Evolutionary conservation across 139 green algal species (phyloP), one percentile per base, ranked within the genome.

Genomic region (Picochlorum sp.): DNA sequence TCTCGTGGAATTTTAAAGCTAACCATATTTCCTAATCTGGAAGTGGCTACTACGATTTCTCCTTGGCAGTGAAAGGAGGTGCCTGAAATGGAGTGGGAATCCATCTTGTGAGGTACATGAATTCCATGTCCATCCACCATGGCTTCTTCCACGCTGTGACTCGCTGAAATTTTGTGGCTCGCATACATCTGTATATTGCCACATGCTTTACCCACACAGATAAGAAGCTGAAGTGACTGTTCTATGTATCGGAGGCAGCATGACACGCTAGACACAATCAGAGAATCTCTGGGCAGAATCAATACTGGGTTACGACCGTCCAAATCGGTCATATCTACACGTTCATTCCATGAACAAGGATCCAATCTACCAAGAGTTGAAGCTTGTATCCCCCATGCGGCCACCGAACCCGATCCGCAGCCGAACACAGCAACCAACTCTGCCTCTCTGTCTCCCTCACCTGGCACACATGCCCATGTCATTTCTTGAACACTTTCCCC

Each of bases 391-490:
- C 54, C 54, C 49, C 68, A 70, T 23, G 79, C 65, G 26, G 37
- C 18, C 21, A 81, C 67, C 6, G 52, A 49, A 18, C 75, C 75
- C 8, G 77, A 68, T 10, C 57, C 59, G 59, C 45, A 56, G 21
- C 75, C 75, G 3, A 62, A 44, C 21, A 59, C 51, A 38, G 81
- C 67, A 16, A 67, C 9, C 20, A 82, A 24, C 21, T 21, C 62
- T 34, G 45, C 23, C 34, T n/a, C 57, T 13, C 9, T 5, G 20
- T 4, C 44, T 31, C 18, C 26, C 41, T 6, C 20, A 15, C 44
- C 6, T 21, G 47, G 47, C 11, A 54, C 16, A 18, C 6, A 54
- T 13, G 5, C 47, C 47, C 47, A 54, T 54, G 47, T 9, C 18
- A 21, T 21, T 21, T 13, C 6, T 21, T 26, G n/a, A 20, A 54